Evolutionary conservation across 2,329 filamentous ascomycete genomes (phyloP).

Genomic region (Epichloe gansuensis): DNA sequence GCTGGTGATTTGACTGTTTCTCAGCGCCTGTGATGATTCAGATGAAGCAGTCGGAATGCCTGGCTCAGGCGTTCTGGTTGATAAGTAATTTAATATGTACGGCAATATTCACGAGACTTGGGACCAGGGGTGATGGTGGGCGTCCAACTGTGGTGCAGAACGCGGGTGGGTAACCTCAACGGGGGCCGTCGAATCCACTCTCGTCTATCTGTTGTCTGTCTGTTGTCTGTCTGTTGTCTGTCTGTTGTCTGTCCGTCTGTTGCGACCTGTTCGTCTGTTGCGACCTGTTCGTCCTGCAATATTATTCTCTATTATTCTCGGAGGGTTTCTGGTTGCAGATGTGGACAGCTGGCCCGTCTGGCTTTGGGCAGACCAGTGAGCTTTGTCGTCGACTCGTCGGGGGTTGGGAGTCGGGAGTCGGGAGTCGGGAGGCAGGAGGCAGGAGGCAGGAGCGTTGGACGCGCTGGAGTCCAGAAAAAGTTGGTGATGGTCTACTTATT

Average conservation of each 20-base stretch:
- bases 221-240: neutral
- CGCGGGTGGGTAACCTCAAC: conserved; percentile 1
- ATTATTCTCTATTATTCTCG: too few species aligned
- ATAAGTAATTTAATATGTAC: neutral
- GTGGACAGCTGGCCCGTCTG: neutral
- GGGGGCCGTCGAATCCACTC: conserved; percentile 2
- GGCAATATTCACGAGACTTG: neutral
- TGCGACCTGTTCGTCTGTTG: neutral
- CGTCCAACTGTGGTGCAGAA: conserved; percentile 3
- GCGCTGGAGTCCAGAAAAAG: neutral
- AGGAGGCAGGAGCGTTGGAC: neutral
- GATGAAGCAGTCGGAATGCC: neutral
- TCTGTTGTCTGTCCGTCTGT: neutral
- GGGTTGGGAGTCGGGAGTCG: neutral
- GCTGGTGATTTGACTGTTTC: neutral
- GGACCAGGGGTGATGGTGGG: neutral
- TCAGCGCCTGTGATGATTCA: neutral
- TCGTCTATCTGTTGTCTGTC: neutral
- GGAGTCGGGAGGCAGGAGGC: neutral
- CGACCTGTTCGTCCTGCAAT: neutral
- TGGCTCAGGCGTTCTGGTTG: neutral
- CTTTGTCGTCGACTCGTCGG: neutral
- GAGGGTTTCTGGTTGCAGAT: neutral
- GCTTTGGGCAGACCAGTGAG: neutral
- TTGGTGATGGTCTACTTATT: neutral